phyloP scores from a whole-genome alignment of 768 basidiomycete species.

The Phlebiopsis flavidoalba region DNA sequence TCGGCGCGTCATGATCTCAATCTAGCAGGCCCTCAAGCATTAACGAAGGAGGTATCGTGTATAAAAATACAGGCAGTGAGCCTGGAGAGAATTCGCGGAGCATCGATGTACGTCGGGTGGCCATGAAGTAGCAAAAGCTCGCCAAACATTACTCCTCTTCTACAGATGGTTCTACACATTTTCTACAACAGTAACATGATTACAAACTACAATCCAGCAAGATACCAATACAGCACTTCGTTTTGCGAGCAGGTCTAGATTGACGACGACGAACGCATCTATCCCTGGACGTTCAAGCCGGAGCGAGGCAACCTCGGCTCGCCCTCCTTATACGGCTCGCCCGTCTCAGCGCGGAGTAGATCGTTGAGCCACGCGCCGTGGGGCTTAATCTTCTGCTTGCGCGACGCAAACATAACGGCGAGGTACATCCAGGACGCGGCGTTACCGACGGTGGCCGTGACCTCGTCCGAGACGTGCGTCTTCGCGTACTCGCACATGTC shows the following conservation, averaged over 20 bases:
- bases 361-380: slow-evolving; percentile 86
- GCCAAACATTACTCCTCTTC: neutral
- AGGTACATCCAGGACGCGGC: slow-evolving; percentile 61
- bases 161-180: slow-evolving; percentile 1
- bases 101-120: too few species aligned
- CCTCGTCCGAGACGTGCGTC: slow-evolving; percentile 80
- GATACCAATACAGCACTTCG: neutral
- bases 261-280: neutral
- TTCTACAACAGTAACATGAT: neutral
- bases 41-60: too few species aligned
- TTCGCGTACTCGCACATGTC: slow-evolving; percentile 28
- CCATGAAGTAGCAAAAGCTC: neutral
- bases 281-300: slow-evolving; percentile 55
- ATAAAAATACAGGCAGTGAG: neutral
- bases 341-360: slow-evolving; percentile 69
- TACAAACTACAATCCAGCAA: neutral
- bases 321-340: slow-evolving; percentile 57
- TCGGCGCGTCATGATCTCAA: too few species aligned
- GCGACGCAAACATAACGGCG: slow-evolving; percentile 69
- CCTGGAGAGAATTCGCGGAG: neutral
- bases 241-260: neutral
- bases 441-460: slow-evolving; percentile 80
- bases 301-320: slow-evolving; percentile 71
- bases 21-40: too few species aligned
- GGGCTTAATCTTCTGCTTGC: slow-evolving; percentile 73